phyloP scores from a whole-genome alignment of 306 rosid genomes.

The Trifolium repens region DNA sequence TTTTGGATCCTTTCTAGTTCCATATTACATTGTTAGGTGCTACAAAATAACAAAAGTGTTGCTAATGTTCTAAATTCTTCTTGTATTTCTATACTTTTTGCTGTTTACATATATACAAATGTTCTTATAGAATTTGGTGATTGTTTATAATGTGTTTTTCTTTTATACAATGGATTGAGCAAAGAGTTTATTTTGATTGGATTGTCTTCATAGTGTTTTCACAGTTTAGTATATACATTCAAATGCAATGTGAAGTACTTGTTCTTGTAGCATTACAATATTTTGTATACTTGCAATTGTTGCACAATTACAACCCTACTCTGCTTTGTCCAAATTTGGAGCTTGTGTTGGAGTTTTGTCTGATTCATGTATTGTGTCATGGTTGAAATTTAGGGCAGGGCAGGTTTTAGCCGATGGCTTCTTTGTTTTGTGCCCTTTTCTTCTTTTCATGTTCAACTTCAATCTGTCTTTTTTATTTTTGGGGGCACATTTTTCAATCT shows the following conservation, averaged over 20 bases:
- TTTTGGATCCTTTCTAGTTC: conserved; percentile 2
- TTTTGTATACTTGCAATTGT: background rate
- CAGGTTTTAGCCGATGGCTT: background rate
- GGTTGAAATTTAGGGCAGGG: background rate
- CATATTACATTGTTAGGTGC: background rate
- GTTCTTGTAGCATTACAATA: background rate
- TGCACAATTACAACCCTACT: background rate
- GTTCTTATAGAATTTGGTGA: background rate
- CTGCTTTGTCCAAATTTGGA: conserved; percentile 3
- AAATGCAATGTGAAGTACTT: background rate
- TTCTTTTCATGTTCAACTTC: background rate
- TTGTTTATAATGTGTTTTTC: background rate
- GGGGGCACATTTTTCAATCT: background rate
- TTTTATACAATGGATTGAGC: conserved; percentile 6
- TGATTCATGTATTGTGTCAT: background rate
- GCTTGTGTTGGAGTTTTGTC: conserved; percentile 16
- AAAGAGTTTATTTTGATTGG: background rate
- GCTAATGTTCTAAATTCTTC: background rate
- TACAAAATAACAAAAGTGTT: background rate
- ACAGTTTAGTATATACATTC: background rate
- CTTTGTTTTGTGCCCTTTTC: background rate
- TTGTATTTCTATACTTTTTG: background rate
- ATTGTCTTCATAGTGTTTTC: background rate
- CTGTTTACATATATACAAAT: conserved; percentile 17
- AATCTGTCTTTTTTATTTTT: background rate